A percentile compares a stretch with the other conserved stretches of the same genome.
These are phyloP conservation scores for Rehmannia glutinosa DNA, from an alignment of 257 asterid genomes.

Conservation along the genomic window DNA sequence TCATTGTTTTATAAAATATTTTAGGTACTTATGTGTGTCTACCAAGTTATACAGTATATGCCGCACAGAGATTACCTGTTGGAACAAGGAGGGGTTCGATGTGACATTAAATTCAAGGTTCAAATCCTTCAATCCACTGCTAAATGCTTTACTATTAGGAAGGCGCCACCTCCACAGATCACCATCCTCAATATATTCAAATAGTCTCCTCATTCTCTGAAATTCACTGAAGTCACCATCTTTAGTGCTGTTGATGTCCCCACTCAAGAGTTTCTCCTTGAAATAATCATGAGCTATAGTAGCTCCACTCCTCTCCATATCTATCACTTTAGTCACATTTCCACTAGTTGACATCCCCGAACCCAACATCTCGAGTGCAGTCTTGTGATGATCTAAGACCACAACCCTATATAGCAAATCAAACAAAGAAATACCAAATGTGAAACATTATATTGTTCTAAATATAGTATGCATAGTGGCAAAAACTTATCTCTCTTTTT, in stretches of 20 bases:
- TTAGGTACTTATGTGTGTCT: not conserved
- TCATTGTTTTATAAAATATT: too few relatives aligned
- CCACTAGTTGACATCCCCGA: slow-evolving; percentile 42
- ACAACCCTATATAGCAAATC: slow-evolving; percentile 49
- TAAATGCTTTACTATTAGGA: slow-evolving; percentile 79
- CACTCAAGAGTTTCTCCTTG: slow-evolving; percentile 53
- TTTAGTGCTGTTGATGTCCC: slow-evolving; percentile 16
- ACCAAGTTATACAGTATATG: slow-evolving; percentile 6
- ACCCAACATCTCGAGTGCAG: slow-evolving; percentile 69
- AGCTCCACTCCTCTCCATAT: slow-evolving; percentile 90
- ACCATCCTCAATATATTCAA: slow-evolving; percentile 83
- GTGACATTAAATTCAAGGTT: slow-evolving; percentile 64
- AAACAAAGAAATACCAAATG: not conserved
- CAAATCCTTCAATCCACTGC: slow-evolving; percentile 82
- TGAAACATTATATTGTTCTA: not conserved
- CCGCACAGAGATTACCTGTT: slow-evolving; percentile 49
- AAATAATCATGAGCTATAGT: slow-evolving; percentile 91
- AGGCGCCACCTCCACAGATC: slow-evolving; percentile 93
- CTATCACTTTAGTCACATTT: slow-evolving; percentile 64
- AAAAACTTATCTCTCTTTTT: not conserved
- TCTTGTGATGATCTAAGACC: slow-evolving; percentile 89
- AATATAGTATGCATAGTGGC: slow-evolving; percentile 9
- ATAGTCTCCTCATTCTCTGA: slow-evolving; percentile 52
- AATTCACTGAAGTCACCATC: slow-evolving; percentile 34
- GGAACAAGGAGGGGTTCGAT: slow-evolving; percentile 68